Evolutionary conservation across 1,284 basidiomycete genomes (phyloP).

Genomic region (Filobasidium uniguttulatum): DNA sequence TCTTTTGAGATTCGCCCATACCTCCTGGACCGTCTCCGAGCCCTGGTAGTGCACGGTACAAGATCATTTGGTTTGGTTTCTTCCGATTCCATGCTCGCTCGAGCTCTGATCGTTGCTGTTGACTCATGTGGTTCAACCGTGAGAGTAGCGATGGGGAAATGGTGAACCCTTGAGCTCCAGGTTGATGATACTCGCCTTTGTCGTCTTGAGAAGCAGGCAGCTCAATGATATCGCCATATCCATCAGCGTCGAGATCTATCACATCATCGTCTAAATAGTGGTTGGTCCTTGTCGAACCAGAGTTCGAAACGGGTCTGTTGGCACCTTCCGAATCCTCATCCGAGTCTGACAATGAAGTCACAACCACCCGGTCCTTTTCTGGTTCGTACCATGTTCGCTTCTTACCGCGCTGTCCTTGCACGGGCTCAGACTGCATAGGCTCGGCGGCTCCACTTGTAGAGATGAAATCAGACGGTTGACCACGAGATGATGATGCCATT

Average conservation of each 20-base stretch:
- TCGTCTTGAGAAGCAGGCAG: conserved; percentile 3
- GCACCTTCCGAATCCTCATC: conserved; percentile 14
- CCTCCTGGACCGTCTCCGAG: neutral
- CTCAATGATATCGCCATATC: conserved; percentile 10
- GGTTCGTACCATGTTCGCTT: conserved; percentile 12
- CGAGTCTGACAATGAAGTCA: conserved; percentile 14
- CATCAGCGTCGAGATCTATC: conserved; percentile 4
- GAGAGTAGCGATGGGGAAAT: conserved; percentile 13
- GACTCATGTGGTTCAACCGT: conserved; percentile 7
- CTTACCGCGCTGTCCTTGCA: neutral
- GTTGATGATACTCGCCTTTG: conserved; percentile 2
- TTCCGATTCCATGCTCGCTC: neutral
- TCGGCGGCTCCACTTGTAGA: neutral
- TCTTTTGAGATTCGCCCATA: neutral
- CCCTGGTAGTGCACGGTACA: neutral
- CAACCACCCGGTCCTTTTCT: conserved; percentile 13
- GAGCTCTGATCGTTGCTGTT: neutral
- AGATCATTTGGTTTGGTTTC: neutral
- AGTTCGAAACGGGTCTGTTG: neutral
- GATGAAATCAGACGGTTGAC: neutral
- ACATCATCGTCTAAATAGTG: conserved; percentile 6
- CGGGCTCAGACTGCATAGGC: neutral
- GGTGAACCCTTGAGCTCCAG: conserved; percentile 11
- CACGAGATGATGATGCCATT: neutral
- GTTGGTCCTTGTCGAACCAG: conserved; percentile 7